phyloP scores from a whole-genome alignment of 257 asterid species.

The Jasminum sambac region DNA sequence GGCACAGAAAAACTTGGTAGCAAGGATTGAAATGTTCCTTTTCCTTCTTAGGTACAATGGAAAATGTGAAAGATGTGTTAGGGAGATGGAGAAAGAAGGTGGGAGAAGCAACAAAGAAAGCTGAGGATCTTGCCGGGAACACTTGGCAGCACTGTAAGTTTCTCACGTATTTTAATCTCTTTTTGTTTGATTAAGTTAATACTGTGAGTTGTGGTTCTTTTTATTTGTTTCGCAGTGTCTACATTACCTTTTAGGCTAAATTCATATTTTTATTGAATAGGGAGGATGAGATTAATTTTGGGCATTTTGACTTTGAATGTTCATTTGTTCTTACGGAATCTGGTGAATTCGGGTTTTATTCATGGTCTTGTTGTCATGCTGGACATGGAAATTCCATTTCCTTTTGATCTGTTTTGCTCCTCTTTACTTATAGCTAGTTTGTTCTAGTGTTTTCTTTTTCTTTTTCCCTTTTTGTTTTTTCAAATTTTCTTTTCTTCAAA shows the following conservation, averaged over 20 bases:
- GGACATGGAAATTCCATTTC: neutral
- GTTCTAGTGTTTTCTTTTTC: too few species aligned
- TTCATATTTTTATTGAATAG: neutral
- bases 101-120: slow-evolving; percentile 84
- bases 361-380: neutral
- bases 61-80: slow-evolving; percentile 66
- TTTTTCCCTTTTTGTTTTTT: too few species aligned
- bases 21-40: neutral
- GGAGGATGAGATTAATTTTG: neutral
- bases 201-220: neutral
- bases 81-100: slow-evolving; percentile 93
- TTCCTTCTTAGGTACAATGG: slow-evolving; percentile 65
- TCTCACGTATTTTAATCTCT: slow-evolving; percentile 2
- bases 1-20: neutral
- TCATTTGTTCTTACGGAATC: neutral
- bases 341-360: neutral
- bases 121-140: slow-evolving; percentile 92
- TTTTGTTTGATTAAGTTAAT: slow-evolving; percentile 4
- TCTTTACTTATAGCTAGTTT: neutral
- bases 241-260: neutral
- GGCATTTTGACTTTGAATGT: neutral
- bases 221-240: neutral
- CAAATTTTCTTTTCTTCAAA: too few species aligned
- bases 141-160: slow-evolving; percentile 97
- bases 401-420: neutral